A percentile compares a stretch with the other conserved stretches of the same genome.
phyloP scores from a whole-genome alignment of 345 rosid genomes.

The Arabidopsis arenosa region DNA sequence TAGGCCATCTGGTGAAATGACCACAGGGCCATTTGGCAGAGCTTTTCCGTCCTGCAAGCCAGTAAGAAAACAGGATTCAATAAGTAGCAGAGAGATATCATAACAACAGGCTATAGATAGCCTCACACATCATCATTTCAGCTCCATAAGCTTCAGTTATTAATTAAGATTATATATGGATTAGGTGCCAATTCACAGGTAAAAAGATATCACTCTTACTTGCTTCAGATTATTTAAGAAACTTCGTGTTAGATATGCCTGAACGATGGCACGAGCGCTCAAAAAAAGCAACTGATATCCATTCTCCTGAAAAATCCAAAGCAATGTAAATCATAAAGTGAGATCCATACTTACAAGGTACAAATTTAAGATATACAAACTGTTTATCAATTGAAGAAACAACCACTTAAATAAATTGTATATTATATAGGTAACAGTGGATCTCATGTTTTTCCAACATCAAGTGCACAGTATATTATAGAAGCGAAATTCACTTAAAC shows the following conservation, averaged over 20 bases:
- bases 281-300: constrained; percentile 93
- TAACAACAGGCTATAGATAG: not conserved
- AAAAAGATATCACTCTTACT: constrained; percentile 47
- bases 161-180: not conserved
- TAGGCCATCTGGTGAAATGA: constrained; percentile 90
- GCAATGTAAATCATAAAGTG: constrained; percentile 4
- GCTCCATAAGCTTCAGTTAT: constrained; percentile 1
- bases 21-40: constrained; percentile 86
- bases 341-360: constrained; percentile 19
- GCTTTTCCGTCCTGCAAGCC: constrained; percentile 81
- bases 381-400: constrained; percentile 8
- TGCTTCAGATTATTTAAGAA: constrained; percentile 84
- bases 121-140: constrained; percentile 3
- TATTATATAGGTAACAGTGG: not conserved
- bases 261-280: constrained; percentile 96
- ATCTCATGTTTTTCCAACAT: not conserved
- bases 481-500: constrained; percentile 27
- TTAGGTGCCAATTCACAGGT: not conserved
- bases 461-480: not conserved
- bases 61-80: not conserved
- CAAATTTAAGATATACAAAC: not conserved
- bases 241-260: constrained; percentile 87
- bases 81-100: constrained; percentile 24
- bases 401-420: not conserved
- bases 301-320: constrained; percentile 67